These are phyloP conservation scores for Croton laevigatus DNA, from an alignment of 441 rosid genomes.

Conservation along the genomic window DNA sequence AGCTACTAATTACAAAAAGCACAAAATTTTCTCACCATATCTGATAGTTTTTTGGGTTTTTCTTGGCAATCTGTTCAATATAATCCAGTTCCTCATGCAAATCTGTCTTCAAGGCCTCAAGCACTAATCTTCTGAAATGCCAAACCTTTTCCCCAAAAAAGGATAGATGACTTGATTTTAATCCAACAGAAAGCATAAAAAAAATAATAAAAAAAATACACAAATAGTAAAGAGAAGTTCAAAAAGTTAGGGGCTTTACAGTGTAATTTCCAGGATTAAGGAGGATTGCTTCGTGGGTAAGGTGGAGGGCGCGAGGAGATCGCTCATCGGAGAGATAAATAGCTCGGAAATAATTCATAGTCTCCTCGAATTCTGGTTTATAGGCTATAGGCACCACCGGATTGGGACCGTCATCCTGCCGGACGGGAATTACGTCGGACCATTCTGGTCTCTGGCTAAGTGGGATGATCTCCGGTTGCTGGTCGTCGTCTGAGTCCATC, in stretches of 20 bases:
- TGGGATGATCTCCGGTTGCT: conserved; percentile 26
- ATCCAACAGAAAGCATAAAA: neutral
- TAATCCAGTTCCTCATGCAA: conserved; percentile 54
- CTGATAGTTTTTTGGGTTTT: conserved; percentile 84
- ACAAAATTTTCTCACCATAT: conserved; percentile 57
- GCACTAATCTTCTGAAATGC: conserved; percentile 83
- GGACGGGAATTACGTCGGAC: conserved; percentile 70
- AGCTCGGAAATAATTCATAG: conserved; percentile 94
- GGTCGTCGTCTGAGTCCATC: conserved; percentile 39
- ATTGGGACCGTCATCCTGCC: conserved; percentile 85
- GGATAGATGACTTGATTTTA: neutral
- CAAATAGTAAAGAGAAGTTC: neutral
- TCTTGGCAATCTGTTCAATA: conserved; percentile 52
- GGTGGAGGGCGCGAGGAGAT: conserved; percentile 71
- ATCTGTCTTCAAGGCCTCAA: conserved; percentile 53
- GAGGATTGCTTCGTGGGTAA: conserved; percentile 59
- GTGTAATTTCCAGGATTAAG: conserved; percentile 90
- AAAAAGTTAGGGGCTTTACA: conserved; percentile 35
- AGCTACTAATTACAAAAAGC: neutral
- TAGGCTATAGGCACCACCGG: conserved; percentile 86
- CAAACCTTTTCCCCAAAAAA: conserved; percentile 54
- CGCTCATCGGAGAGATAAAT: conserved; percentile 67
- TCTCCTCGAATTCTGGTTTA: conserved; percentile 74
- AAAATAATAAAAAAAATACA: neutral
- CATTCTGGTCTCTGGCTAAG: conserved; percentile 66